These are phyloP conservation scores for Beauveria caledonica DNA, from an alignment of 2,329 filamentous ascomycete genomes.

Conservation along the genomic window DNA sequence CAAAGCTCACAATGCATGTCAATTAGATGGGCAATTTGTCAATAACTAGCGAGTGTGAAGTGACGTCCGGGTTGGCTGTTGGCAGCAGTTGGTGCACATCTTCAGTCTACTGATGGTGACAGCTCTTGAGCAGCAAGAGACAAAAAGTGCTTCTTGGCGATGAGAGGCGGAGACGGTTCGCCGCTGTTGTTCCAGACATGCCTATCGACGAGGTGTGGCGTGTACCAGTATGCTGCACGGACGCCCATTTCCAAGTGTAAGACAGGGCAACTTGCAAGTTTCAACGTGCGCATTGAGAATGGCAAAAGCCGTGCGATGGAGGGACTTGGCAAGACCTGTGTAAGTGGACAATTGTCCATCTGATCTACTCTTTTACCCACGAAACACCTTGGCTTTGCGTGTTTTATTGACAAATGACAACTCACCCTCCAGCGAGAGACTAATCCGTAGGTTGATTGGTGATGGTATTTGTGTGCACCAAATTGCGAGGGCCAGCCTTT, in stretches of 20 bases:
- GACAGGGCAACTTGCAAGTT: slow-evolving; percentile 2
- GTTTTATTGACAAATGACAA: not conserved
- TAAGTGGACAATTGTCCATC: slow-evolving; percentile 8
- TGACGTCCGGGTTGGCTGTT: not conserved
- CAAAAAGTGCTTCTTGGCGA: not conserved
- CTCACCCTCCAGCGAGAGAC: not conserved
- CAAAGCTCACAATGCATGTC: slow-evolving; percentile 11
- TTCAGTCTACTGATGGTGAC: not conserved
- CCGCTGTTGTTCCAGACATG: not conserved
- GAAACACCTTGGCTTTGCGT: not conserved
- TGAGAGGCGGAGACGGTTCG: not conserved
- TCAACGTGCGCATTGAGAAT: slow-evolving; percentile 1
- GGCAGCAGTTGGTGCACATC: not conserved
- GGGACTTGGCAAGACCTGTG: slow-evolving; percentile 6
- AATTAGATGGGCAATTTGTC: slow-evolving; percentile 9
- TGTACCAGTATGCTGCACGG: not conserved
- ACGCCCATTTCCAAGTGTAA: not conserved
- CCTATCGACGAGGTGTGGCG: not conserved
- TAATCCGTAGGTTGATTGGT: not conserved
- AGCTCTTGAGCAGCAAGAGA: not conserved
- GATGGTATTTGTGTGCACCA: not conserved
- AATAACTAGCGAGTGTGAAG: not conserved
- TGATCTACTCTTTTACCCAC: slow-evolving; percentile 1
- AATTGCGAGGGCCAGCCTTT: not conserved
- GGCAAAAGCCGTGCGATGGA: not conserved